Percentiles rank a stretch among this genome's conserved stretches.
These are phyloP conservation scores for Phoma sp. DNA, from an alignment of 2,329 filamentous ascomycete species.

Conservation along the genomic window DNA sequence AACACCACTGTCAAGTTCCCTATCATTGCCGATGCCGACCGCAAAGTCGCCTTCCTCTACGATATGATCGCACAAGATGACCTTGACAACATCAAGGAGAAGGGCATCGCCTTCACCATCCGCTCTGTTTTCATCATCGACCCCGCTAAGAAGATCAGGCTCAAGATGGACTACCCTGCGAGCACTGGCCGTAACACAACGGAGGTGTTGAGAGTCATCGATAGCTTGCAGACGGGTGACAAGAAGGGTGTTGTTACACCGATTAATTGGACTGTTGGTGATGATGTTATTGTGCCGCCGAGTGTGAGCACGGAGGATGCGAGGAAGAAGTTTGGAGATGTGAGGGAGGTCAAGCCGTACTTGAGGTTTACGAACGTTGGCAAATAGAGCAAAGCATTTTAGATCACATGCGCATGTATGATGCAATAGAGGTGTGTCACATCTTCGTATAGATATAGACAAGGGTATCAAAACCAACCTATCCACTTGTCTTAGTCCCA, in stretches of 20 bases:
- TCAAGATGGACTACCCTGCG: slow-evolving; percentile 91
- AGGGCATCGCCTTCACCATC: slow-evolving; percentile 85
- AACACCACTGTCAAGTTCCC: slow-evolving; percentile 57
- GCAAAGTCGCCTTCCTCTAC: slow-evolving; percentile 58
- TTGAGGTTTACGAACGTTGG: slow-evolving; percentile 70
- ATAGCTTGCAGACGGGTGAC: slow-evolving; percentile 72
- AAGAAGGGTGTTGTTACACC: slow-evolving; percentile 88
- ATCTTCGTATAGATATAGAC: not conserved
- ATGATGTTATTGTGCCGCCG: slow-evolving; percentile 92
- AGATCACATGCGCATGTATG: not conserved
- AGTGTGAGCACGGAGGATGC: slow-evolving; percentile 83
- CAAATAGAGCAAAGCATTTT: slow-evolving; percentile 38
- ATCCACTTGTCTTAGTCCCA: not conserved
- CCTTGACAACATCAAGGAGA: slow-evolving; percentile 62
- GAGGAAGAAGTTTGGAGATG: slow-evolving; percentile 83
- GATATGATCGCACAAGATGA: slow-evolving; percentile 62
- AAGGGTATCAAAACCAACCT: slow-evolving; percentile 10
- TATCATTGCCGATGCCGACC: slow-evolving; percentile 59
- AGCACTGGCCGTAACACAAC: slow-evolving; percentile 74
- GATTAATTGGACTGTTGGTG: slow-evolving; percentile 87
- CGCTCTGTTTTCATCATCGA: slow-evolving; percentile 95
- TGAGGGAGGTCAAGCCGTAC: slow-evolving; percentile 70
- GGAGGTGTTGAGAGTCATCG: slow-evolving; percentile 66
- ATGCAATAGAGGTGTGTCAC: not conserved
- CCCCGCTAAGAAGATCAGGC: slow-evolving; percentile 89